Evolutionary conservation across 164 flowering plant species (phyloP).

Genomic region (Annona squamosa): DNA sequence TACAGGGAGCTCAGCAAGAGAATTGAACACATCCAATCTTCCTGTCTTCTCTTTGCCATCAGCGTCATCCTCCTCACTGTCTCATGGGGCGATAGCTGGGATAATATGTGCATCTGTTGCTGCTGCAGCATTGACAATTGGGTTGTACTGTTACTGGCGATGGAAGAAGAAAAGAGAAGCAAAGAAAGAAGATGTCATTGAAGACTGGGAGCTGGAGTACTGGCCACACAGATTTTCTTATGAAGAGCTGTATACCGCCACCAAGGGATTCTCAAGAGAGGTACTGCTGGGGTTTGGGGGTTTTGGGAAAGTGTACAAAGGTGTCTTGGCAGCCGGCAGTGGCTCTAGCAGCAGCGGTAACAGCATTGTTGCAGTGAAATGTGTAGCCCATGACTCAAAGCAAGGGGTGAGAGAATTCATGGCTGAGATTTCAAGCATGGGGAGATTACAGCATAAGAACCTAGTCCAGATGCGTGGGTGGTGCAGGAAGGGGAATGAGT

Average conservation of each 20-base stretch:
- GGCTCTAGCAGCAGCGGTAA: constrained; percentile 12
- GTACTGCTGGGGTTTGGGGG: constrained; percentile 63
- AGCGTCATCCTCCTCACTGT: constrained; percentile 21
- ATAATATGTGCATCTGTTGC: constrained; percentile 32
- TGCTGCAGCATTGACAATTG: constrained; percentile 10
- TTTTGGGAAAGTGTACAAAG: constrained; percentile 66
- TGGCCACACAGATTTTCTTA: constrained; percentile 65
- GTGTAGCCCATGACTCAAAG: constrained; percentile 70
- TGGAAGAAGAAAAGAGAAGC: constrained; percentile 28
- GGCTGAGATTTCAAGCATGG: constrained; percentile 72
- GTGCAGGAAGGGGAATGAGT: constrained; percentile 46
- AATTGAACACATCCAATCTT: constrained; percentile 43
- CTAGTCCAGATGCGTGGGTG: constrained; percentile 68
- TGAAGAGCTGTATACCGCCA: constrained; percentile 42
- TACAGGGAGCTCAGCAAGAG: constrained; percentile 36
- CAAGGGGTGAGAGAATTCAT: constrained; percentile 73
- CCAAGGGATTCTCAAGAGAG: constrained; percentile 42
- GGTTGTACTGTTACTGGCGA: constrained; percentile 33
- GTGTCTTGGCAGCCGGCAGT: constrained; percentile 11
- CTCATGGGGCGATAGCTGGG: constrained; percentile 50
- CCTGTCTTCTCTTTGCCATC: constrained; percentile 35
- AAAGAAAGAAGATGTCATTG: constrained; percentile 28
- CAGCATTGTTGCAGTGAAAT: constrained; percentile 57
- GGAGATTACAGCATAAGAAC: constrained; percentile 62
- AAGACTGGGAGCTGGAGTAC: constrained; percentile 62